Base-by-base conservation (phyloP, 306 rosid genomes). In the Dalbergia oliveri region DNA sequence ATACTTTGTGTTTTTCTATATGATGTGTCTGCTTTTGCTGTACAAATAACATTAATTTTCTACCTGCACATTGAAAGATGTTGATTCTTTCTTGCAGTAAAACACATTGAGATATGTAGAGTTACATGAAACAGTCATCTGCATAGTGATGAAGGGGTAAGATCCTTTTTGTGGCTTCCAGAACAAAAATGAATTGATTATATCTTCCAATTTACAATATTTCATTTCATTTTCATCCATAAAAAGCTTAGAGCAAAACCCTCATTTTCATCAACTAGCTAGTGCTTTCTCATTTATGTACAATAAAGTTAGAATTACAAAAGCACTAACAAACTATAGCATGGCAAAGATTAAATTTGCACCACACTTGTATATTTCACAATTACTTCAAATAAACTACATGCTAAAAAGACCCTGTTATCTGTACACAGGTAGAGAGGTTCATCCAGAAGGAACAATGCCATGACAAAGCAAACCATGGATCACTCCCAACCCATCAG, bases 401-500 rank as follows among this genome's bases (percentile, higher is more conserved):
- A 79, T 31, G 74, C 53, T 49, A 69, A 57, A 61, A 61, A 61
- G 21, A 77, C 83, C 59, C 34, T 34, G 83, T 59, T 81, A 68
- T 31, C 57, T 92, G 89, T 84, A 87, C 91, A 84, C 9, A 76
- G 26, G 73, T 26, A 49, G 39, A 49, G 39, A 10, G 49, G 73
- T 50, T 34, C n/a, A 79, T 57, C 59, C 60, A 65, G 23, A 77
- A 68, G 73, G 39, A 63, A 69, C 12, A 11, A 49, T 39, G 31
- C 23, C 23, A 78, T 78, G 33, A 47, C 15, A 11, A 44, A 59
- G 44, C 71, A 49, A 49, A 47, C 39, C 39, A 65, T 64, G 71
- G 9, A 50, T 89, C 85, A 93, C 45, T 88, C 92, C 98, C 98
- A 95, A 47, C 98, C 99, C 99, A 95, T 92, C 84, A 95, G 84